Percentiles rank a stretch among this genome's conserved stretches.
phyloP scores from a whole-genome alignment of 768 basidiomycete species.

The Trametes elegans region DNA sequence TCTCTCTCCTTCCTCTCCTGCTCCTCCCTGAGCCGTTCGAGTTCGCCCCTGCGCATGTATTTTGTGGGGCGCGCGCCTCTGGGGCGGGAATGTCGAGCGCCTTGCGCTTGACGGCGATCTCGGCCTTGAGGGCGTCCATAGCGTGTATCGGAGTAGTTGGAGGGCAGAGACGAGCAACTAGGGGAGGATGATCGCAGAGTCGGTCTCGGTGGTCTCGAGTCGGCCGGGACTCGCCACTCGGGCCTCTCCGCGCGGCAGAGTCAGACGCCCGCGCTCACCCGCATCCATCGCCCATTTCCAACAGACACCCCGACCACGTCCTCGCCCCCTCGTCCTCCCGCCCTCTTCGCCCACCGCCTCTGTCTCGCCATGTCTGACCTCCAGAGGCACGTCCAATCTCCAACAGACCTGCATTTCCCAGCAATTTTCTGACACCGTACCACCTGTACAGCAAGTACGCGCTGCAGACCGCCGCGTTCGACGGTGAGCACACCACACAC shows the following conservation, averaged over 20 bases:
- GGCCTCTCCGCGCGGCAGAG: no score
- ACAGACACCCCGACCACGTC: slow-evolving; percentile 6
- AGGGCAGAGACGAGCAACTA: not conserved
- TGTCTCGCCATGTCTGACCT: slow-evolving; percentile 58
- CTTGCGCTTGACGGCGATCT: slow-evolving; percentile 88
- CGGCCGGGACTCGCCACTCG: no score
- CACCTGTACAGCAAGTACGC: slow-evolving; percentile 64
- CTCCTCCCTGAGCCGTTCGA: slow-evolving; percentile 66
- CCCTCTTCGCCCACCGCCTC: no score
- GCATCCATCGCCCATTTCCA: no score
- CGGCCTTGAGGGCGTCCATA: slow-evolving; percentile 92
- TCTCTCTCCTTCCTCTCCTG: slow-evolving; percentile 40
- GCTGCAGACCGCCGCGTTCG: slow-evolving; percentile 94
- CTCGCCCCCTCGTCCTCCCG: slow-evolving; percentile 1
- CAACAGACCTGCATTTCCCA: not conserved
- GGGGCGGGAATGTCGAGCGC: slow-evolving; percentile 46
- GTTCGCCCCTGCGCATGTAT: slow-evolving; percentile 90
- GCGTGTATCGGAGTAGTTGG: not conserved
- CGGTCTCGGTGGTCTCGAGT: no score
- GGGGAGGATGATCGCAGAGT: no score
- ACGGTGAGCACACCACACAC: slow-evolving; percentile 50
- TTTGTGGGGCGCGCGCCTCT: slow-evolving; percentile 57
- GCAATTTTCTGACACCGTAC: not conserved
- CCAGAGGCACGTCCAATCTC: slow-evolving; percentile 39
- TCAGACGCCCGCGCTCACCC: no score